Base-by-base conservation (phyloP, 1,284 basidiomycete species). In the Xerocomus amazonicus region DNA sequence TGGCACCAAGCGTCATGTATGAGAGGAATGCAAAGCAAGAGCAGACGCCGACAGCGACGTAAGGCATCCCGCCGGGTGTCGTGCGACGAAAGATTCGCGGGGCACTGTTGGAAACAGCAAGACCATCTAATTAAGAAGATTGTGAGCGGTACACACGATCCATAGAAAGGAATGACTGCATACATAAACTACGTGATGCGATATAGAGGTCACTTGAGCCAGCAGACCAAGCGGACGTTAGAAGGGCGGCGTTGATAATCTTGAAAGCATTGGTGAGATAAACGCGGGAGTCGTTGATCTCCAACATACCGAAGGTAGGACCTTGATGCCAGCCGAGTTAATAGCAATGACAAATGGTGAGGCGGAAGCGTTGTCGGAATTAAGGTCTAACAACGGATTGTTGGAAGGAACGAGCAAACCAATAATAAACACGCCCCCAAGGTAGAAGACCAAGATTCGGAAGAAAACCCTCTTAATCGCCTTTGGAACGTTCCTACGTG, bases 231-330 rank as follows among this genome's bases (percentile, higher is more conserved):
- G 84, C 84, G 1, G 81, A 77, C 14, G 78, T 80, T 35, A 87
- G 62, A 37, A 88, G 74, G 41, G 73, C 75, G 23, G 83, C 84
- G 56, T 89, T 88, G 67, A 86, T 81, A 56, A 84, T 62, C 71
- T 62, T n/a, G 35, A 23, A 36, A 6, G 12, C 4, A 12, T 55
- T 9, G 26, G 14, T n/a, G 17, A 23, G 33, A 42, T 13, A 12
- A 12, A 10, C n/a, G 36, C 10, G 3, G 23, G 7, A 13, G 8
- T 28, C 10, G 13, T 13, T 17, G 10, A 27, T 16, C 3, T 13
- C 4, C 9, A 27, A 43, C 54, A 67, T 65, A 70, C 72, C 45
- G 71, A 71, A 6, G 79, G 77, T 1, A 82, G 59, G n/a, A 67
- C 69, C 47, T 71, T 70, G 65, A 82, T 81, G 16, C 76, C 76